These are phyloP conservation scores for Aristolochia californica DNA, from an alignment of 164 flowering plant species.

Conservation along the genomic window DNA sequence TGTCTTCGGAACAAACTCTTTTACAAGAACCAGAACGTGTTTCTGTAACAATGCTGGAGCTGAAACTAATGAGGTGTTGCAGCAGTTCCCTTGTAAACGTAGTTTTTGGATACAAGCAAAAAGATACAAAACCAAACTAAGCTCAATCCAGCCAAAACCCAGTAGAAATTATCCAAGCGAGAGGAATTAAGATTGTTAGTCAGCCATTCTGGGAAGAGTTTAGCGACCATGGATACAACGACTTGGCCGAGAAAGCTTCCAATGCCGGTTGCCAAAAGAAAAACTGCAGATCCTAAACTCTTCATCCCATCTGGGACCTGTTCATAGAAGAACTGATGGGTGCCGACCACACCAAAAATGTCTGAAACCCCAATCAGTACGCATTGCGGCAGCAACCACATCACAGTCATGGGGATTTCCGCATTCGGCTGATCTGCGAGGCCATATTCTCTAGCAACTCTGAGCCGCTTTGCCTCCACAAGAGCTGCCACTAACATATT, in stretches of 20 bases:
- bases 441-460: conserved; percentile 3
- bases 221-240: background rate
- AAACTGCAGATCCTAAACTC: conserved; percentile 5
- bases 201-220: conserved; percentile 4
- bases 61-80: too few species aligned
- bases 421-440: background rate
- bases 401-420: conserved; percentile 4
- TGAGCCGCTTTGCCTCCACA: conserved; percentile 45
- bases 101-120: too few species aligned
- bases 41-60: too few species aligned
- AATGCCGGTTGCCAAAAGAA: background rate
- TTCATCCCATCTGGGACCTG: conserved; percentile 10
- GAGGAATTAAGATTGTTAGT: conserved; percentile 7
- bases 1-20: too few species aligned
- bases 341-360: conserved; percentile 8
- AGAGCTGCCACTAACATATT: conserved; percentile 40
- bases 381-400: conserved; percentile 8
- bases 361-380: background rate
- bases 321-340: conserved; percentile 10
- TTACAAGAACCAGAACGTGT: too few species aligned
- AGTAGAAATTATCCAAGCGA: conserved; percentile 12
- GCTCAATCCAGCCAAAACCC: conserved; percentile 7
- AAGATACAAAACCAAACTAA: too few species aligned
- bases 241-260: conserved; percentile 5
- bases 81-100: too few species aligned